Evolutionary conservation across 495 filamentous ascomycete genomes (phyloP).

Genomic region (Trypethelium eluteriae): DNA sequence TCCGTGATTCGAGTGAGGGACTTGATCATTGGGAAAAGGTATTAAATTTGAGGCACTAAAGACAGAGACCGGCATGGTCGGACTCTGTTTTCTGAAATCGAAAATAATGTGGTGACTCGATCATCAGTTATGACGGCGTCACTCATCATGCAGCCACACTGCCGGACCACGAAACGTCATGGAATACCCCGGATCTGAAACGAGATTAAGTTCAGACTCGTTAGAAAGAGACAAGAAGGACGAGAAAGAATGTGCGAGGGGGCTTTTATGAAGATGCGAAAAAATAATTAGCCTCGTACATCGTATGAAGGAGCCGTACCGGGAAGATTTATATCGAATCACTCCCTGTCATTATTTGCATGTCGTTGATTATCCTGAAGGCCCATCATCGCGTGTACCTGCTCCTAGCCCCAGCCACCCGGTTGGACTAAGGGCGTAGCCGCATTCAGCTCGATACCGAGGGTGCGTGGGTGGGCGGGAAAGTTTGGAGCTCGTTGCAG

Average conservation of each 20-base stretch:
- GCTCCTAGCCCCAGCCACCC: background rate
- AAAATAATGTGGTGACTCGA: background rate
- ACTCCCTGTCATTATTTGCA: background rate
- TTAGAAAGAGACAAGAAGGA: background rate
- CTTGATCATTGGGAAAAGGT: background rate
- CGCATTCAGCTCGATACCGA: constrained; percentile 1
- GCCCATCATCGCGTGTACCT: background rate
- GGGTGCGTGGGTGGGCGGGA: background rate
- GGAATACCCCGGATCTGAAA: background rate
- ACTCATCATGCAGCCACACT: background rate
- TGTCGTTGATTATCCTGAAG: background rate
- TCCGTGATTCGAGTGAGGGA: background rate
- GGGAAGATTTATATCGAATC: background rate
- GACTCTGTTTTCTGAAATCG: background rate
- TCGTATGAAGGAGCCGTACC: too few relatives aligned
- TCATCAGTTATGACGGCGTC: background rate
- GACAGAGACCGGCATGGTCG: background rate
- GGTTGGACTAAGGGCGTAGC: background rate
- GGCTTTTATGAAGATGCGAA: background rate
- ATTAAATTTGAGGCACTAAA: constrained; percentile 8
- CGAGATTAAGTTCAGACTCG: background rate
- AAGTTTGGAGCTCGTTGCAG: background rate
- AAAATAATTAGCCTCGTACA: background rate
- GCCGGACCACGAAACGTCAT: background rate
- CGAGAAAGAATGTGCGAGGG: background rate